Evolutionary conservation across 1,284 basidiomycete genomes (phyloP).

Genomic region (Trichosporon asahii): DNA sequence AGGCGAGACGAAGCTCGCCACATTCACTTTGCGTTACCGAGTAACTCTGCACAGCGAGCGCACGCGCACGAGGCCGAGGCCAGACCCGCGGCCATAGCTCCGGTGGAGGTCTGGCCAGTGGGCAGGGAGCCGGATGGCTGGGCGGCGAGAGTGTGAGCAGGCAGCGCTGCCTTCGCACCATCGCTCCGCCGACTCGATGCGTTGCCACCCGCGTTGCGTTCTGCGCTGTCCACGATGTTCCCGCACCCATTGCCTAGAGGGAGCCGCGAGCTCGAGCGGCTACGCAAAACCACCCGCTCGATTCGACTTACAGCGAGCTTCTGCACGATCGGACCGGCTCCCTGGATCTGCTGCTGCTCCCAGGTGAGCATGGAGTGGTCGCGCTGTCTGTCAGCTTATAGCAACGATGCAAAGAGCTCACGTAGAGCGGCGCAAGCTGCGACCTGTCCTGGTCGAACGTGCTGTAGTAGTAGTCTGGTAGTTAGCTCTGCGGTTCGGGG

Average conservation of each 20-base stretch:
- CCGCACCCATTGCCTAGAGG: no score
- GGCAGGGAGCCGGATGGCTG: no score
- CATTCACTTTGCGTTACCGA: no score
- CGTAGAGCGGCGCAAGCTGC: conserved; percentile 48
- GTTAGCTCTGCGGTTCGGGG: no score
- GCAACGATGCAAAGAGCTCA: conserved; percentile 26
- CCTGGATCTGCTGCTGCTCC: conserved; percentile 67
- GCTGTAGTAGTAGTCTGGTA: conserved; percentile 52
- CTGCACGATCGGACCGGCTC: conserved; percentile 63
- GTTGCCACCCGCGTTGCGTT: no score
- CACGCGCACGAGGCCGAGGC: neutral
- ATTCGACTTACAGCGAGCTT: conserved; percentile 67
- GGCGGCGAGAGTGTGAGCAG: neutral
- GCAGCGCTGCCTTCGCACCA: neutral
- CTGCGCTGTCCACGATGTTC: no score
- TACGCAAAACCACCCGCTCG: no score
- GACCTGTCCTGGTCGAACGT: conserved; percentile 48
- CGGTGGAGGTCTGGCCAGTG: neutral
- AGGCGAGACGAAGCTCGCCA: no score
- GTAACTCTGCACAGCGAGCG: neutral
- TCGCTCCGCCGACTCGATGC: no score
- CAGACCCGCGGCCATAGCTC: neutral
- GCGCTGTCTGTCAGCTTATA: conserved; percentile 58
- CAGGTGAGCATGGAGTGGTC: conserved; percentile 82
- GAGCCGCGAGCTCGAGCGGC: no score